A percentile compares a stretch with the other conserved stretches of the same genome.
Evolutionary conservation across 345 rosid genomes (phyloP).

Genomic region (Brassica cretica): DNA sequence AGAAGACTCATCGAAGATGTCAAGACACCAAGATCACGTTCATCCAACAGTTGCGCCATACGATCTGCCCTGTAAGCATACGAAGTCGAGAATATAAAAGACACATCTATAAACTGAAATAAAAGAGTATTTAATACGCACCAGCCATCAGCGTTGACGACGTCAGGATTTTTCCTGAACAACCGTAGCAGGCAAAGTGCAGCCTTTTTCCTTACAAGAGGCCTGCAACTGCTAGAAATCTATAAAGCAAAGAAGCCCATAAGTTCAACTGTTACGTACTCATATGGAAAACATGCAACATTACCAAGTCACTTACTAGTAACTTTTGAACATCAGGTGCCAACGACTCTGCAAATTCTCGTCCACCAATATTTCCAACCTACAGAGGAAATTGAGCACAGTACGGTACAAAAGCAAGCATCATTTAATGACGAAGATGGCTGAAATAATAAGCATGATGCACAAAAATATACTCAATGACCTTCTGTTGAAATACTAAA

Average conservation of each 20-base stretch:
- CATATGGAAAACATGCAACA: slow-evolving; percentile 15
- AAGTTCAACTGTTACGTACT: slow-evolving; percentile 13
- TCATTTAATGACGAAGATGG: neutral
- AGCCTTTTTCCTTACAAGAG: slow-evolving; percentile 94
- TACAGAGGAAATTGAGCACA: slow-evolving; percentile 44
- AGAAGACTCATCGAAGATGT: slow-evolving; percentile 94
- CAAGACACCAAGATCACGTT: slow-evolving; percentile 98
- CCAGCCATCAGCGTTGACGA: slow-evolving; percentile 95
- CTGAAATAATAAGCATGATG: slow-evolving; percentile 12
- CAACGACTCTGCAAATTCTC: slow-evolving; percentile 96
- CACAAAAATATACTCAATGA: neutral
- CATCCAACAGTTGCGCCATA: slow-evolving; percentile 97
- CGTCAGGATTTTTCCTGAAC: slow-evolving; percentile 94
- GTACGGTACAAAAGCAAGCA: slow-evolving; percentile 57
- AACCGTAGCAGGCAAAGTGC: slow-evolving; percentile 94
- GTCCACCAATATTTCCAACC: slow-evolving; percentile 99
- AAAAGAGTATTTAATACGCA: slow-evolving; percentile 40
- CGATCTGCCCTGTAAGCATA: slow-evolving; percentile 76
- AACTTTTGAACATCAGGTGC: slow-evolving; percentile 98
- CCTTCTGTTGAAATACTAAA: neutral
- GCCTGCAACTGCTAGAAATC: slow-evolving; percentile 98
- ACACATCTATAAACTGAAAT: neutral
- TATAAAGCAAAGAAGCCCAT: slow-evolving; percentile 42
- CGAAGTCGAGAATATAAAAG: neutral
- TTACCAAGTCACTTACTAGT: slow-evolving; percentile 60